Base-by-base conservation (phyloP, 2,329 filamentous ascomycete species). In the Fusarium metavorans region DNA sequence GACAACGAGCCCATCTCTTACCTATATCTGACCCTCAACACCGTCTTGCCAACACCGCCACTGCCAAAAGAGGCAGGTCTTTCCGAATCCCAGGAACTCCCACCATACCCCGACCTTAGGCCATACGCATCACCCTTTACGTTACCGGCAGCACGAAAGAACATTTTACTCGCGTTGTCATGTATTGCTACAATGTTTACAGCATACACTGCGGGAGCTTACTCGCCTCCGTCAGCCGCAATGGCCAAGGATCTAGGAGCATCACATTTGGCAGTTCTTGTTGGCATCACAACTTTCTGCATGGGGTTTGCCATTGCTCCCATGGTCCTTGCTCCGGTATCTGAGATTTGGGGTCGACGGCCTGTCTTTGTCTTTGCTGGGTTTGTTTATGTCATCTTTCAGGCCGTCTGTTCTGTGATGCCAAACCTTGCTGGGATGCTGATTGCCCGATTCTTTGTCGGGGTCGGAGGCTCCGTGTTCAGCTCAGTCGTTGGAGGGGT, bases 401-500 rank as follows among this genome's bases (percentile, higher is more conserved):
- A 95, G 79, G 87, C 94, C 32, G 90, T 92, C 7, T 95, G 93
- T 79, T 94, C 93, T 6, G 85, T 94, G 0, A 93, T 94, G 7
- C 86, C 87, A 0, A 89, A 89, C 3, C 90, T 94, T 72, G 89
- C 89, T 0, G 94, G 93, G 4, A 93, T 98, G 88, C 82, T 97
- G 1, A 83, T 95, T 3, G 89, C 92, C 0, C 90, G 95, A 1
- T 93, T 98, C 80, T 87, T 97, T 56, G 89, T 91, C 11, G 95
- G 95, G 2, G 90, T 91, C n/a, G 94, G 93, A 8, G 92, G 90
- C 7, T 95, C 92, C 58, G 91, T 88, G 0, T 97, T 97, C 80
- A 95, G 93, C 52, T 97, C 94, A 25, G 95, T 98, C 88, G 93
- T 97, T 0, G 95, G 95, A n/a, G 95, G 95, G 5, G 93, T 98